Conservation (phyloP, 202 grass and related monocot species). For the Saccharum hybrid region DNA sequence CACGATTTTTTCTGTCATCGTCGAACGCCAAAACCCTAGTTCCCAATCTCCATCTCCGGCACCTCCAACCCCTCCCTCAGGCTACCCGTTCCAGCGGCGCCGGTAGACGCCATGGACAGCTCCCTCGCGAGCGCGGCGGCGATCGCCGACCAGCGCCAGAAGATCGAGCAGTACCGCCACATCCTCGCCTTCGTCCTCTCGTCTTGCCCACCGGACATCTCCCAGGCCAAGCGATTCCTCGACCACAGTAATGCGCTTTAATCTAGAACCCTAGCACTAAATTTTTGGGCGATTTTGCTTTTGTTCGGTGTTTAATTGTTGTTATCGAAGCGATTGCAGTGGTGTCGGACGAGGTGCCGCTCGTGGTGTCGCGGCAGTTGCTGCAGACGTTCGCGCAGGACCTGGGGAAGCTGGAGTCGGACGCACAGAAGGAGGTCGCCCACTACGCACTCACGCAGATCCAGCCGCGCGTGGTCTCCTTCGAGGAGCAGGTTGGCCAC, state of each 20-base stretch:
- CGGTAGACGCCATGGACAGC: conserved; percentile 63
- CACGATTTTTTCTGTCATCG: neutral
- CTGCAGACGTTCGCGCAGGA: conserved; percentile 94
- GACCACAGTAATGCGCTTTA: conserved; percentile 72
- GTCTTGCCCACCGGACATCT: conserved; percentile 69
- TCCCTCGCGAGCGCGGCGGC: conserved; percentile 74
- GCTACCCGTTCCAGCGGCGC: neutral
- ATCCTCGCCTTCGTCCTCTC: conserved; percentile 93
- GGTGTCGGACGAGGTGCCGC: conserved; percentile 91
- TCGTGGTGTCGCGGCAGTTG: conserved; percentile 95
- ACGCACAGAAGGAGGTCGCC: conserved; percentile 91
- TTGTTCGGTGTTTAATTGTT: neutral
- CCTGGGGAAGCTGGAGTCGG: conserved; percentile 79
- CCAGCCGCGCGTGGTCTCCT: conserved; percentile 95
- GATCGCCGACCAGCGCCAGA: conserved; percentile 87
- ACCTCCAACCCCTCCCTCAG: neutral
- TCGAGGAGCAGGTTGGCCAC: conserved; percentile 87
- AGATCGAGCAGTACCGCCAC: conserved; percentile 96
- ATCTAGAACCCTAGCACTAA: neutral
- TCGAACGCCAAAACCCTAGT: conserved; percentile 58
- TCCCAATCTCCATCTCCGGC: conserved; percentile 2
- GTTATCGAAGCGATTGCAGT: conserved; percentile 53
- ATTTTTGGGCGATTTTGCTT: neutral
- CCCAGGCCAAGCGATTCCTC: conserved; percentile 93
- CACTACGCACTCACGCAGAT: conserved; percentile 93